phyloP scores from a whole-genome alignment of 345 rosid genomes.

The Eucalyptus guilfoylei region DNA sequence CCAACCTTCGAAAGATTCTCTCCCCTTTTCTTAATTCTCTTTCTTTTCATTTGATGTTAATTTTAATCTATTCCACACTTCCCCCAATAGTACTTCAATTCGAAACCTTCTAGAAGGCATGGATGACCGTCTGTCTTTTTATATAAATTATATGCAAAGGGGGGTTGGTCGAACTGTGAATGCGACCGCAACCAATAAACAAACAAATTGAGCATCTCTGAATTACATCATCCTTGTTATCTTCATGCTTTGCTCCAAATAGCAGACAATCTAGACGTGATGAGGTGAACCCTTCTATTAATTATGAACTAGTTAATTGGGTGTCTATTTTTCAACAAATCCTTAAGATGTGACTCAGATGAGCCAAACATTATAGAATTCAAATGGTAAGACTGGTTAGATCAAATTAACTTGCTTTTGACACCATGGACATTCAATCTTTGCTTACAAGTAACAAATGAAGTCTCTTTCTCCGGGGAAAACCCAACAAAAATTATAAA shows the following conservation, averaged over 20 bases:
- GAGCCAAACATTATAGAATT: neutral
- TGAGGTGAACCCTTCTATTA: neutral
- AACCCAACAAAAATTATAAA: neutral
- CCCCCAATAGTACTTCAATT: neutral
- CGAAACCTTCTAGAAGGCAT: neutral
- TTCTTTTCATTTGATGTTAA: neutral
- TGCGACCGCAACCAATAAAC: neutral
- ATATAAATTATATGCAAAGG: neutral
- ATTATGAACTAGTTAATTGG: neutral
- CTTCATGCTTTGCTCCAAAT: neutral
- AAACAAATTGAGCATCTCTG: neutral
- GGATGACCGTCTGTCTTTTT: neutral
- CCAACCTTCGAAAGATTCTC: neutral
- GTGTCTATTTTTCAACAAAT: neutral
- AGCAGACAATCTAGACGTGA: neutral
- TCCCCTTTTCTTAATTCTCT: neutral
- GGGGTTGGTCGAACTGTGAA: neutral
- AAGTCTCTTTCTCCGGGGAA: neutral
- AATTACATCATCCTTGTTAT: neutral
- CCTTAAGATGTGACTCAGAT: neutral
- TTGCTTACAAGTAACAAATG: neutral
- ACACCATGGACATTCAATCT: neutral
- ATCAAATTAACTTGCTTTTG: neutral
- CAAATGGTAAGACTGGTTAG: neutral
- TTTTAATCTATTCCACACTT: neutral